A percentile compares a stretch with the other conserved stretches of the same genome.
These are phyloP conservation scores for Lindgomyces ingoldianus DNA, from an alignment of 495 filamentous ascomycete species.

Conservation along the genomic window DNA sequence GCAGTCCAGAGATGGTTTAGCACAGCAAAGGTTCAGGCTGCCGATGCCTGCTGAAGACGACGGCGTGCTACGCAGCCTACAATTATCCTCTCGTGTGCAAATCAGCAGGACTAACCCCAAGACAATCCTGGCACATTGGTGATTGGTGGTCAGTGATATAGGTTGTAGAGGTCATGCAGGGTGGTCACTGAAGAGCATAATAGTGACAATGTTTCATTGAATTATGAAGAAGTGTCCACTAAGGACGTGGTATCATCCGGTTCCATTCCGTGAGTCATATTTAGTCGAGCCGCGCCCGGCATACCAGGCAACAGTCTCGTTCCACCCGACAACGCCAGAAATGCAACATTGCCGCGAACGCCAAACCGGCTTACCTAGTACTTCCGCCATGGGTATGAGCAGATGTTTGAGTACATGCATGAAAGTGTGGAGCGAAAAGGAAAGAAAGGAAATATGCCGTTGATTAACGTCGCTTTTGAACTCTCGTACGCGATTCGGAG, in stretches of 20 bases:
- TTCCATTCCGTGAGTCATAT: constrained; percentile 13
- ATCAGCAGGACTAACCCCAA: no score
- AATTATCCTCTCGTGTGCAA: no score
- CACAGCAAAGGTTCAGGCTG: no score
- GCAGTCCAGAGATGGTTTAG: no score
- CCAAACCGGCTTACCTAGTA: background rate
- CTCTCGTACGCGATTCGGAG: constrained; percentile 18
- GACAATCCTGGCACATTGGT: no score
- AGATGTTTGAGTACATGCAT: background rate
- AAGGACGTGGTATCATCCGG: constrained; percentile 24
- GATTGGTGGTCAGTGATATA: no score
- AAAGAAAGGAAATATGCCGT: background rate
- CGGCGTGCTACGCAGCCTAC: no score
- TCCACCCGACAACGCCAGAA: constrained; percentile 12
- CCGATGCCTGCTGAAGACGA: no score
- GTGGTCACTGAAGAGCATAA: no score
- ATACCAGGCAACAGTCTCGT: constrained; percentile 15
- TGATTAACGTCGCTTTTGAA: constrained; percentile 9
- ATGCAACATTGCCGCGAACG: constrained; percentile 12
- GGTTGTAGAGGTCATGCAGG: no score
- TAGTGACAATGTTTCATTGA: no score
- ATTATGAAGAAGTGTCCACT: no score
- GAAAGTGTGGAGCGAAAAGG: background rate
- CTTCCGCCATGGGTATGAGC: background rate
- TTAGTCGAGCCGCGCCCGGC: background rate